These are phyloP conservation scores for Tylopilus subfusipes DNA, from an alignment of 768 basidiomycete species.

Conservation along the genomic window DNA sequence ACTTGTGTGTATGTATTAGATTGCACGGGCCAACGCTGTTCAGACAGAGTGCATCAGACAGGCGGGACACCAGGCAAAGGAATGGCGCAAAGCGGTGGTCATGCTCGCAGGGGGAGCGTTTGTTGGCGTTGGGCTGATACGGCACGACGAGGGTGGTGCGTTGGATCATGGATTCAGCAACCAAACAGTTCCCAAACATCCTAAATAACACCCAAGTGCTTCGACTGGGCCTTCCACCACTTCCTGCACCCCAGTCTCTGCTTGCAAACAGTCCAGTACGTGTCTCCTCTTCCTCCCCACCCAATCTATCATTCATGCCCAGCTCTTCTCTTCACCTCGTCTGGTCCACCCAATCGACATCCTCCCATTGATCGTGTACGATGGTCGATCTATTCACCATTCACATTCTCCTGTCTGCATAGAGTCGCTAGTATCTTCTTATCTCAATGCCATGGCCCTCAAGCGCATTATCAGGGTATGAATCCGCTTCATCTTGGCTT, in stretches of 20 bases:
- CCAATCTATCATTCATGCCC: background rate
- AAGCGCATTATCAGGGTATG: slow-evolving; percentile 99
- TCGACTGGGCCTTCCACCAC: slow-evolving; percentile 29
- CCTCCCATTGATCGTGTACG: slow-evolving; percentile 36
- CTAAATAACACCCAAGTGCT: slow-evolving; percentile 29
- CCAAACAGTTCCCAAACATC: slow-evolving; percentile 39
- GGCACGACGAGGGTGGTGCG: slow-evolving; percentile 32
- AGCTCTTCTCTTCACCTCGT: background rate
- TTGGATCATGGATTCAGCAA: slow-evolving; percentile 37
- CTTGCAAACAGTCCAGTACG: slow-evolving; percentile 9
- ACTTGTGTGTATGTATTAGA: slow-evolving; percentile 37
- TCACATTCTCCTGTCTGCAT: slow-evolving; percentile 1
- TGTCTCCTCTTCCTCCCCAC: background rate
- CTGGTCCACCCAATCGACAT: background rate
- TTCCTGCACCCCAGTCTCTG: background rate
- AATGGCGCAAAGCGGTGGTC: slow-evolving; percentile 69
- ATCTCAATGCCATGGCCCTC: slow-evolving; percentile 67
- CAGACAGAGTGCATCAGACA: slow-evolving; percentile 70
- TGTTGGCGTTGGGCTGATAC: slow-evolving; percentile 72
- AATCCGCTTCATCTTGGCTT: background rate
- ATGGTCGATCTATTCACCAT: slow-evolving; percentile 36
- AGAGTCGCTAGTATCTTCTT: slow-evolving; percentile 14
- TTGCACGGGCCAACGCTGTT: slow-evolving; percentile 63
- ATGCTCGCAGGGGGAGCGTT: slow-evolving; percentile 70
- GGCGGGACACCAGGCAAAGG: slow-evolving; percentile 59